phyloP scores from a whole-genome alignment of 805 yeast species.

The Kregervanrija fluxuum region DNA sequence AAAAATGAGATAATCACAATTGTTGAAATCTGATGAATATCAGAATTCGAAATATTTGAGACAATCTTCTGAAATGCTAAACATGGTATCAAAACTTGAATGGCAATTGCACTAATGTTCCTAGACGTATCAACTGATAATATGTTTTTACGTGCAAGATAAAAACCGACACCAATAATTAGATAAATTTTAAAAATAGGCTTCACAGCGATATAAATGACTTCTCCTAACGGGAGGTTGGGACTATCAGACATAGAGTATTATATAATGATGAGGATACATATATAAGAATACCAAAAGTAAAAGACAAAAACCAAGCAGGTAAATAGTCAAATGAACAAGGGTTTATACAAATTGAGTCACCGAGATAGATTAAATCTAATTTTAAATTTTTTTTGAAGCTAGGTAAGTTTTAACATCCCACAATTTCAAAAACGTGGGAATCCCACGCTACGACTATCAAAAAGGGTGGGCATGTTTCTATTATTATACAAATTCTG shows the following conservation, averaged over 20 bases:
- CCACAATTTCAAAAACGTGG: no score
- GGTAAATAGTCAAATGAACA: no score
- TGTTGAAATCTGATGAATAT: constrained; percentile 65
- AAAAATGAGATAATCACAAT: constrained; percentile 42
- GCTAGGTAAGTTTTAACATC: no score
- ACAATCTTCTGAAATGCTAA: constrained; percentile 71
- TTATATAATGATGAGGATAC: not conserved
- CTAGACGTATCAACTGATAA: constrained; percentile 63
- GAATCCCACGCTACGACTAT: no score
- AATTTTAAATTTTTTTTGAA: no score
- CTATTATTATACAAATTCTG: no score
- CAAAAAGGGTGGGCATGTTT: no score
- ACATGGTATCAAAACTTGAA: constrained; percentile 69
- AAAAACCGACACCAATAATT: constrained; percentile 60
- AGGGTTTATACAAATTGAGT: no score
- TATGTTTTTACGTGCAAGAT: constrained; percentile 54
- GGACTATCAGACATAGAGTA: not conserved
- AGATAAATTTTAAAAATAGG: constrained; percentile 79
- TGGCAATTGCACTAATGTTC: constrained; percentile 62
- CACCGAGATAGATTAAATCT: no score
- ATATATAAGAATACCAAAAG: not conserved
- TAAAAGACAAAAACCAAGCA: not conserved
- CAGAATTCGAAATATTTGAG: constrained; percentile 52
- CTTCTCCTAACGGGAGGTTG: constrained; percentile 40
- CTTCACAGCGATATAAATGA: constrained; percentile 73